Evolutionary conservation across 164 flowering plant species (phyloP), one percentile per base, ranked within the genome.

Genomic region (Paratinospora sagittata): DNA sequence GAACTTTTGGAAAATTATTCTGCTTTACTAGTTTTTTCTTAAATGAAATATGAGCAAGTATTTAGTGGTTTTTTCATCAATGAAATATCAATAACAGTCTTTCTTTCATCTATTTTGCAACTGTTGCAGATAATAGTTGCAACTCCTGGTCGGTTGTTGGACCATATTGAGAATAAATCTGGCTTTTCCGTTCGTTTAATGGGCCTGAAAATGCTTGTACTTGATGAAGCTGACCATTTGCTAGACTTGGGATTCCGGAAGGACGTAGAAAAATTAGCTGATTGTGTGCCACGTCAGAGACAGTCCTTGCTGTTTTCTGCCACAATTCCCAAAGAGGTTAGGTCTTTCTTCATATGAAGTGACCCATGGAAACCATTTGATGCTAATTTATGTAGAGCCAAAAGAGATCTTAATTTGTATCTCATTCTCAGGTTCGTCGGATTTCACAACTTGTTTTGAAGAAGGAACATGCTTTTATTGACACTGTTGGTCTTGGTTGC

Each of bases 111-210:
- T 47, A 21, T 30, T 17, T 1, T 66, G 45, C 45, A 74, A 23
- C 58, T 70, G 27, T 71, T 77, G 79, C 85, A 96, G 98, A 91
- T 96, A 68, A 73, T 96, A 67, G 93, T 96, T 77, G 99, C 98
- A 61, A 96, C 97, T 52, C 98, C 98, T 79, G 98, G 98, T 73
- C 86, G 98, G 77, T 82, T 96, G 78, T 83, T 96, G 86, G 99
- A 93, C 77, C 99, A 93, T 76, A 75, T 96, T 24, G 98, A 96
- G 79, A 87, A 84, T 75, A 93, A 82, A 70, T 89, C 93, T 73
- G 91, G 88, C 26, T 75, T 96, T 62, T 89, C 99, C 30, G 81
- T 78, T 57, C 91, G 96, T 24, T 85, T 93, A 80, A 96, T 89
- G 97, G 91, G 91, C 76, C 76, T 90, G 77, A 85, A 91, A 78